phyloP scores from a whole-genome alignment of 1,139 yeast genomes.

The Pneumocystis murina region DNA sequence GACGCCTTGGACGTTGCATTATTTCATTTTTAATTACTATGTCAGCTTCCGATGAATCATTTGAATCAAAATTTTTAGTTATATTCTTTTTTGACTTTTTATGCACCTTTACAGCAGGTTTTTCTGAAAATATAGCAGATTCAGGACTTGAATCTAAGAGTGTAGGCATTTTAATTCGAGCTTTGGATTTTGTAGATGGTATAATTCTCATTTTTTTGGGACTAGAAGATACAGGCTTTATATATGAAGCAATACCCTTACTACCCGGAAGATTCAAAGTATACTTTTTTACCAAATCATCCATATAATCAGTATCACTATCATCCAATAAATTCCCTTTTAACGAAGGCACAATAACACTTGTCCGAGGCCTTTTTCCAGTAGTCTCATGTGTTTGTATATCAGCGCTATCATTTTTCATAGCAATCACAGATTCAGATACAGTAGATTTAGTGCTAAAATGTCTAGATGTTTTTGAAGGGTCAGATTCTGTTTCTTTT shows the following conservation, averaged over 20 bases:
- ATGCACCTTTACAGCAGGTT: neutral
- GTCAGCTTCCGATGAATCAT: neutral
- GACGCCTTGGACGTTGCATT: neutral
- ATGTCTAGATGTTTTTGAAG: neutral
- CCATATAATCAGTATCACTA: constrained; percentile 8
- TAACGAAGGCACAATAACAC: neutral
- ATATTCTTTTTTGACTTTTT: neutral
- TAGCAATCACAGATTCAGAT: neutral
- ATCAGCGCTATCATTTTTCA: neutral
- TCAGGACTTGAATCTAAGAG: neutral
- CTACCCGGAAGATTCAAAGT: neutral
- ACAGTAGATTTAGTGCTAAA: neutral
- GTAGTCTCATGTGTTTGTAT: neutral
- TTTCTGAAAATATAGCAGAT: neutral
- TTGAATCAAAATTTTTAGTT: neutral
- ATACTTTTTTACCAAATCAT: constrained; percentile 1
- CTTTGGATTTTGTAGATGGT: neutral
- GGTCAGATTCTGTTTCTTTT: neutral
- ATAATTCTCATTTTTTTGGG: neutral
- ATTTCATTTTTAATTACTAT: neutral
- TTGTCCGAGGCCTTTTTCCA: neutral
- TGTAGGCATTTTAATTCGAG: neutral
- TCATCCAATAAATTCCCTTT: constrained; percentile 4
- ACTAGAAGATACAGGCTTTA: neutral
- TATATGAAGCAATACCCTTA: neutral